These are phyloP conservation scores for Ceratocystis cubensis DNA, from an alignment of 2,329 filamentous ascomycete species.

Conservation along the genomic window DNA sequence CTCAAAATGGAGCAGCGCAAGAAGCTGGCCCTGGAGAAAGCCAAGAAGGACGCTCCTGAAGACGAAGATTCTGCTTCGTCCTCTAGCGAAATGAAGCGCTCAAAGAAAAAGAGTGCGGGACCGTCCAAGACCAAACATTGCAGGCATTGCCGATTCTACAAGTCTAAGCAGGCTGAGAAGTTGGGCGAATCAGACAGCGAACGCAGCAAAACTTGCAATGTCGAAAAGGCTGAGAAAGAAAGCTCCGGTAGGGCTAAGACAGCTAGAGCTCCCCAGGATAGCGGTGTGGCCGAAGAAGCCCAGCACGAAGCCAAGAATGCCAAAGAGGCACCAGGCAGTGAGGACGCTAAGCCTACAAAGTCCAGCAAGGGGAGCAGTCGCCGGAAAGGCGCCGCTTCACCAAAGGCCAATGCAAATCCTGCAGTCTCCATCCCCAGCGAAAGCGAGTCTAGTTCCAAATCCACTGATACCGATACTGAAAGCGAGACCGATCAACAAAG, in stretches of 20 bases:
- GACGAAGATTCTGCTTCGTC: constrained; percentile 21
- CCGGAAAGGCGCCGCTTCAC: neutral
- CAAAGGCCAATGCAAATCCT: neutral
- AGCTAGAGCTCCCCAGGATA: constrained; percentile 19
- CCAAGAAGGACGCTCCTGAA: constrained; percentile 24
- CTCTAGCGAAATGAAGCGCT: constrained; percentile 23
- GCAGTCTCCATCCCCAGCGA: neutral
- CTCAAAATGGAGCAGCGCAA: constrained; percentile 28
- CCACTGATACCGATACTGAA: constrained; percentile 9
- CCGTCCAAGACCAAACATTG: constrained; percentile 7
- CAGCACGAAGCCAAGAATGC: constrained; percentile 17
- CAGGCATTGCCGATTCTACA: neutral
- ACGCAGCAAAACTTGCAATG: neutral
- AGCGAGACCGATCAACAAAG: neutral
- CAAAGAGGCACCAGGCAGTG: neutral
- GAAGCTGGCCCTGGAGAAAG: constrained; percentile 23
- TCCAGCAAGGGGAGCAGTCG: neutral
- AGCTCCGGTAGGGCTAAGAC: constrained; percentile 18
- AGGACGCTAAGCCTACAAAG: constrained; percentile 15
- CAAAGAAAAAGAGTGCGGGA: constrained; percentile 13
- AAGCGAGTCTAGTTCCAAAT: neutral
- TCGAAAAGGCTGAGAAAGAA: constrained; percentile 16
- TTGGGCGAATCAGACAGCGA: constrained; percentile 10
- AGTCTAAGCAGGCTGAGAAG: constrained; percentile 13
- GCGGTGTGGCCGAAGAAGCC: constrained; percentile 6